Conservation (phyloP, 192 early-diverging fungal species). For the Haplosporangium gracile region DNA sequence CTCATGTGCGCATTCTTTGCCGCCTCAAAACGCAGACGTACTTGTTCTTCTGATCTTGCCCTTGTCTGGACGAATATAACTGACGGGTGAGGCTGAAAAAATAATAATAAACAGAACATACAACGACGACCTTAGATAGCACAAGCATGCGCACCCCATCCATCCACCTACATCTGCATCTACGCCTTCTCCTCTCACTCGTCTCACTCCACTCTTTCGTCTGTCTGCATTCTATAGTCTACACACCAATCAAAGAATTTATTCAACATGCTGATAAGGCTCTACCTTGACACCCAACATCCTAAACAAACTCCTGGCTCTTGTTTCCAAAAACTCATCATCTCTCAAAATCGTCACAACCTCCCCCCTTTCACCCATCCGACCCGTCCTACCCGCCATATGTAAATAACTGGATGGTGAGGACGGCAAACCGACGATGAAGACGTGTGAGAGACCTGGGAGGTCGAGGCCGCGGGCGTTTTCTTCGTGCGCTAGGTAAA, state of each 20-base stretch:
- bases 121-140: no score
- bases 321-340: conserved; percentile 55
- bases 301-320: conserved; percentile 59
- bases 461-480: conserved; percentile 90
- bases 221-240: not conserved
- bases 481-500: conserved; percentile 79
- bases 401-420: conserved; percentile 82
- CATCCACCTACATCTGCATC: no score
- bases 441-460: conserved; percentile 81
- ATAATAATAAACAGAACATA: no score
- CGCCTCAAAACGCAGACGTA: no score
- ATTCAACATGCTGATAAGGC: conserved; percentile 52
- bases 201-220: not conserved
- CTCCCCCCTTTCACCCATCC: conserved; percentile 75
- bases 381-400: conserved; percentile 88
- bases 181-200: no score
- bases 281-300: conserved; percentile 40
- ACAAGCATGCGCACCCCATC: no score
- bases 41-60: no score
- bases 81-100: no score
- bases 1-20: not conserved
- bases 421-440: conserved; percentile 84
- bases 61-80: no score
- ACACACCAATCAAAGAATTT: not conserved
- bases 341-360: conserved; percentile 67